These are phyloP conservation scores for Teunomyces atbi DNA, from an alignment of 805 yeast genomes.

Conservation along the genomic window DNA sequence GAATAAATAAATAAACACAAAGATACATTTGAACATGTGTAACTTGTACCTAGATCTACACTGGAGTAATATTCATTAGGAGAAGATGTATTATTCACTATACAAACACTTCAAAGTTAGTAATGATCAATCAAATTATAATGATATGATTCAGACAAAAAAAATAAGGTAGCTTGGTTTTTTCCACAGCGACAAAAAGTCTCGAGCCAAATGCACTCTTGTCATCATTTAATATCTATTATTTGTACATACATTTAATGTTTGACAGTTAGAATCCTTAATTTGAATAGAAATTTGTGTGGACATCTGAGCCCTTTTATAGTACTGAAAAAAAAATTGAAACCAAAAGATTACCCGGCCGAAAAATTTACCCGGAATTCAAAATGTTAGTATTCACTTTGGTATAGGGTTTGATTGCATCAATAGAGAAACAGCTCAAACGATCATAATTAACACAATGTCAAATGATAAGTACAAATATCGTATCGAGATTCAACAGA, in stretches of 20 bases:
- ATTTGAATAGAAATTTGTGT: not conserved
- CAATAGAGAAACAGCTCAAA: not conserved
- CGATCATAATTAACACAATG: not conserved
- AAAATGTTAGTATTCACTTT: not conserved
- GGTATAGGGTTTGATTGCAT: not conserved
- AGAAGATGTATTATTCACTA: not conserved
- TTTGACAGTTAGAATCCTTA: not conserved
- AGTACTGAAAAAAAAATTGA: not conserved
- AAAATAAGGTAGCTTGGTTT: conserved; percentile 92
- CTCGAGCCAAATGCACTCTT: conserved; percentile 99
- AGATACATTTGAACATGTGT: not conserved
- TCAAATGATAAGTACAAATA: conserved; percentile 60
- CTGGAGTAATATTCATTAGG: not conserved
- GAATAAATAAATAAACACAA: not conserved
- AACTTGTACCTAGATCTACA: no score
- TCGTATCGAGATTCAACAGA: conserved; percentile 88
- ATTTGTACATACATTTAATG: conserved; percentile 3
- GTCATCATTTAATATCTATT: conserved; percentile 62
- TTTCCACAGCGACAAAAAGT: conserved; percentile 95
- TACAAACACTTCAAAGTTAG: conserved; percentile 1
- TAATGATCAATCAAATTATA: not conserved
- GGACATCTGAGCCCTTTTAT: conserved; percentile 2
- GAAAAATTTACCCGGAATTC: not conserved
- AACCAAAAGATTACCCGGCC: conserved; percentile 6
- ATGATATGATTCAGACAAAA: conserved; percentile 51